phyloP scores from a whole-genome alignment of 2,329 filamentous ascomycete genomes.

The Cercospora sojina region DNA sequence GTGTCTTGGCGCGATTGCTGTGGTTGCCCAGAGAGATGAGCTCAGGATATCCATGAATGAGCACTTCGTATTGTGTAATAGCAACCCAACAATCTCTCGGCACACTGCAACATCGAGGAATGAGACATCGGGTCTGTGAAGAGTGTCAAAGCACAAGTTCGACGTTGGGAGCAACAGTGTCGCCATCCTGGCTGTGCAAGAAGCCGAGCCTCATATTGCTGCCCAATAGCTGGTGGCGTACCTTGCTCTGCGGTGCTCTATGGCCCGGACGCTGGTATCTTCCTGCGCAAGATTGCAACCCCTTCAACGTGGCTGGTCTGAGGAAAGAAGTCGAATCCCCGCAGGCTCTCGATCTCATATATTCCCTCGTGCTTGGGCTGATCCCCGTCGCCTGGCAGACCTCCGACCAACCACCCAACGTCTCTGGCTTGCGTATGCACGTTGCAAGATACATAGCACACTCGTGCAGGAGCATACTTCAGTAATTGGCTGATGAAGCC shows the following conservation, averaged over 20 bases:
- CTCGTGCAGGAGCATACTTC: conserved; percentile 69
- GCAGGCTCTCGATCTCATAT: conserved; percentile 86
- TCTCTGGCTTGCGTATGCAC: conserved; percentile 96
- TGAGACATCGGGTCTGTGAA: background rate
- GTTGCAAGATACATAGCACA: conserved; percentile 96
- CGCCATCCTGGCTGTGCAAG: background rate
- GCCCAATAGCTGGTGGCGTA: background rate
- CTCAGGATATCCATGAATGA: background rate
- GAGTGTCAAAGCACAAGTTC: background rate
- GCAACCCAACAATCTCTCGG: background rate
- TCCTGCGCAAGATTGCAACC: conserved; percentile 57
- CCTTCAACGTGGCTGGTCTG: conserved; percentile 72
- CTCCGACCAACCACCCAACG: conserved; percentile 80
- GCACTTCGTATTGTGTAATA: background rate
- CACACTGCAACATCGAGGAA: background rate
- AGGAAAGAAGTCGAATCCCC: conserved; percentile 96
- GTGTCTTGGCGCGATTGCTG: background rate
- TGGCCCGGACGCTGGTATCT: conserved; percentile 16
- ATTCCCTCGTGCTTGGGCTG: conserved; percentile 35
- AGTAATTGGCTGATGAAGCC: conserved; percentile 81
- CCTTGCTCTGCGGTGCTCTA: background rate
- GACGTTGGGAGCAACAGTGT: background rate
- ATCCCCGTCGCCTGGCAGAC: conserved; percentile 47
- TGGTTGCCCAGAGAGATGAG: background rate
- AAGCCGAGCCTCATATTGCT: background rate